phyloP scores from a whole-genome alignment of 345 rosid species.

The Bretschneidera sinensis region DNA sequence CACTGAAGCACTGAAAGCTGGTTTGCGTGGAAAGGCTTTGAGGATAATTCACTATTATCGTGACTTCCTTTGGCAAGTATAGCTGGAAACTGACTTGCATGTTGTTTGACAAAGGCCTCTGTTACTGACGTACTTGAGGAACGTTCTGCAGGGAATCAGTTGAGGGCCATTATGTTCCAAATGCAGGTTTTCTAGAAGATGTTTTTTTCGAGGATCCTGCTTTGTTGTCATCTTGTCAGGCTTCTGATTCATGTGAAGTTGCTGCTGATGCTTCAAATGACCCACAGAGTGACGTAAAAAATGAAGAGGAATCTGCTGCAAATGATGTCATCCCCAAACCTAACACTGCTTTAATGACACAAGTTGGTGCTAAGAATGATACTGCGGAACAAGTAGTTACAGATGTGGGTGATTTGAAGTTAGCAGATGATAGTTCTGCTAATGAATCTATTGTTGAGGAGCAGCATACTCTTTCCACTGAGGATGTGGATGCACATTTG shows the following conservation, averaged over 20 bases:
- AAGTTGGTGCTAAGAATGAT: slow-evolving; percentile 26
- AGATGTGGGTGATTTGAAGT: slow-evolving; percentile 38
- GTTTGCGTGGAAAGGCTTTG: slow-evolving; percentile 91
- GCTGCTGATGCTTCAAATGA: no score
- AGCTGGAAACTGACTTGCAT: slow-evolving; percentile 9
- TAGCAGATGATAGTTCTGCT: slow-evolving; percentile 31
- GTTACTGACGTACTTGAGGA: slow-evolving; percentile 22
- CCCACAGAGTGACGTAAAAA: slow-evolving; percentile 19
- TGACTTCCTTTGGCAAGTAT: slow-evolving; percentile 70
- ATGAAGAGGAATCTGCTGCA: slow-evolving; percentile 28
- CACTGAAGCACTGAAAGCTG: slow-evolving; percentile 72
- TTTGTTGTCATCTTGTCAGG: no score
- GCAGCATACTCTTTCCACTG: slow-evolving; percentile 40
- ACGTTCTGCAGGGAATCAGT: slow-evolving; percentile 65
- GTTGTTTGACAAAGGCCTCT: slow-evolving; percentile 7
- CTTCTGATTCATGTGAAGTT: no score
- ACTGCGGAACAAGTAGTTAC: slow-evolving; percentile 30
- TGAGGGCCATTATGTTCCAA: slow-evolving; percentile 75
- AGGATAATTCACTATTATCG: slow-evolving; percentile 75
- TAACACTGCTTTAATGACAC: slow-evolving; percentile 20
- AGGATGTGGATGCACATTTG: slow-evolving; percentile 72
- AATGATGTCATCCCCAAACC: slow-evolving; percentile 13
- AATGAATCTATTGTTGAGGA: slow-evolving; percentile 41
- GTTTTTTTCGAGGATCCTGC: slow-evolving; percentile 78
- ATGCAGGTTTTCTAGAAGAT: slow-evolving; percentile 78